Evolutionary conservation across 2,329 filamentous ascomycete species (phyloP).

Genomic region (Fusarium illudens): DNA sequence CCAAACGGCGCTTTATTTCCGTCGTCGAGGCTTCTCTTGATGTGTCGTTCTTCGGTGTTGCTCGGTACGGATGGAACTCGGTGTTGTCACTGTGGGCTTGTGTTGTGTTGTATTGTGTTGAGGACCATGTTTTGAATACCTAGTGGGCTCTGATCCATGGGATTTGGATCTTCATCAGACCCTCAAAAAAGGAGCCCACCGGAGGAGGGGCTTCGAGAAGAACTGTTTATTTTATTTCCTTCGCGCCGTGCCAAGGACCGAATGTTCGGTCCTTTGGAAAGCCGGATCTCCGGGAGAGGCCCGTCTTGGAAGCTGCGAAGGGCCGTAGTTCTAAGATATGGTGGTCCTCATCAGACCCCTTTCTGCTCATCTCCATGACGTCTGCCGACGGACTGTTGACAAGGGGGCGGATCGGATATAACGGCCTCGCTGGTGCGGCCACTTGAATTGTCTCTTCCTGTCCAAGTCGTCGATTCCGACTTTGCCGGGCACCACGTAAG

Average conservation of each 20-base stretch:
- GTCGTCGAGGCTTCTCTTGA: background rate
- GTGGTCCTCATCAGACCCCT: background rate
- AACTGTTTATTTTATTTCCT: background rate
- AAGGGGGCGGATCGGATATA: slow-evolving; percentile 31
- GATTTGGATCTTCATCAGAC: background rate
- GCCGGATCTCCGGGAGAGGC: background rate
- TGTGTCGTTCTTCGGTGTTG: background rate
- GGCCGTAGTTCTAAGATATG: background rate
- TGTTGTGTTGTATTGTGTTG: background rate
- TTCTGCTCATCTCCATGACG: background rate
- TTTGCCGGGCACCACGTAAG: slow-evolving; percentile 39
- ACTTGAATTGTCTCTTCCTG: background rate
- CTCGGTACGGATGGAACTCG: background rate
- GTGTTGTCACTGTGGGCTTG: slow-evolving; percentile 7
- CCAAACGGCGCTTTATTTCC: slow-evolving; percentile 28
- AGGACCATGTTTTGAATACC: background rate
- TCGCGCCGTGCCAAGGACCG: slow-evolving; percentile 35
- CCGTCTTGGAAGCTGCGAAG: background rate
- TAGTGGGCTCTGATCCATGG: slow-evolving; percentile 7
- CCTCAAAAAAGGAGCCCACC: slow-evolving; percentile 2
- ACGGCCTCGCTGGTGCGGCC: slow-evolving; percentile 26
- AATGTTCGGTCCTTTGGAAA: slow-evolving; percentile 29
- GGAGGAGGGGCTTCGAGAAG: slow-evolving; percentile 32
- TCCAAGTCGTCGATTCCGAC: slow-evolving; percentile 31
- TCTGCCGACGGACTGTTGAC: background rate